Evolutionary conservation across 495 filamentous ascomycete genomes (phyloP), one percentile per base, ranked within the genome.

Genomic region (Hypomontagnella monticulosa): DNA sequence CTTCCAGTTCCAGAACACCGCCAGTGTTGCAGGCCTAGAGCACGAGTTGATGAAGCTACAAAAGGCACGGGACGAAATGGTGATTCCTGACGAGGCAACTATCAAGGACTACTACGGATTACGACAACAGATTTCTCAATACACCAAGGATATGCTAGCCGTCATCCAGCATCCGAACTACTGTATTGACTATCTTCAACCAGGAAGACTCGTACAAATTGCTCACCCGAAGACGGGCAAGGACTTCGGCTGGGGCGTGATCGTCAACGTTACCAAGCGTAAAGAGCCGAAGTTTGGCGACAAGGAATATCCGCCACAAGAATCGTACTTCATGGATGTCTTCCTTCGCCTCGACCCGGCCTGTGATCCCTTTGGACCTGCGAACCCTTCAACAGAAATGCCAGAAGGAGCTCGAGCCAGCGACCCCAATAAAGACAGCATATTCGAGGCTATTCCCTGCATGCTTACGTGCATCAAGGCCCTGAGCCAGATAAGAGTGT

Each of bases 1-100:
- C 81, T 96, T 90, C 76, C 96, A 99, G 75, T 99, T 99, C 77
- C 95, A 99, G 75, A 97, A 95, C 67, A 91, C 91, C 7, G 90
- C 92, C 2, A 90, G 89, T 66, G 90, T 97, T 44, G 88, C 90
- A 27, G 82, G 83, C 36, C 80, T 98, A 27, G 95, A 98, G 73
- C 87, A 88, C 66, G 89, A 97, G 63, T 80, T 97, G 41, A 80
- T 82, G 37, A 84, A 88, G 36, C 75, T 96, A 27, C 92, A 97
- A 72, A 83, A 84, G 38, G 85, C 92, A 74, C 84, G 84, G 63
- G 84, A 88, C 37, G 83, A 83, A 33, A 87, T 93, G 80, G 78
- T 84, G 30, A 96, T 99, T 57, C 75, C 87, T 0, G 93, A 99
- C 72, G 95, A 99, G 74, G 81, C 81, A 10, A 92, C 88, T 4